Evolutionary conservation across 345 rosid species (phyloP).

Genomic region (Eucalyptus curtisii): DNA sequence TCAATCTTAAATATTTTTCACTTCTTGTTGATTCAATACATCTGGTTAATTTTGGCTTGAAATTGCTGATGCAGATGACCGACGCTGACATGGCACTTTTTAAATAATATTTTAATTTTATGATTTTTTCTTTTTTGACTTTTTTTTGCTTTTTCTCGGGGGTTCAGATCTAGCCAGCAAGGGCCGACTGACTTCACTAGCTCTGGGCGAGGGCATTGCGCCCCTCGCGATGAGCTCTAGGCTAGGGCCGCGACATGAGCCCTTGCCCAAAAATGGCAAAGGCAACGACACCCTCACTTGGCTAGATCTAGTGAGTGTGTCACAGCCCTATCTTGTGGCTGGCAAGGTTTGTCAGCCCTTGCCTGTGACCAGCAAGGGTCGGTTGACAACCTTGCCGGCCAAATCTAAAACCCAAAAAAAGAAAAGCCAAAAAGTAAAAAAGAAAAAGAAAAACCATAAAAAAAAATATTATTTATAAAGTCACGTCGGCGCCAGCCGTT

Average conservation of each 20-base stretch:
- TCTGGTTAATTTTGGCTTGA: too few relatives aligned
- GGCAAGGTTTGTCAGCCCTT: too few relatives aligned
- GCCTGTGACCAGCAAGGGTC: fast-evolving
- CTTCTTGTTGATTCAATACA: fast-evolving
- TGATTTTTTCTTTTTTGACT: too few relatives aligned
- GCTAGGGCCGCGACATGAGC: too few relatives aligned
- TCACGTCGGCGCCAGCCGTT: fast-evolving
- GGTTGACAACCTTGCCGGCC: fast-evolving
- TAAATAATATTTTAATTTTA: too few relatives aligned
- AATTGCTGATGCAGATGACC: fast-evolving
- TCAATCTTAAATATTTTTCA: too few relatives aligned
- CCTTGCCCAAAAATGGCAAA: fast-evolving
- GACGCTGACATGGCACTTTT: fast-evolving
- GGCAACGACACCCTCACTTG: fast-evolving
- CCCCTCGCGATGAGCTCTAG: fast-evolving
- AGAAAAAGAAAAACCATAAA: fast-evolving
- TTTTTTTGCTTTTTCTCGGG: too few relatives aligned
- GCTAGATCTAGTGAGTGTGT: too few relatives aligned
- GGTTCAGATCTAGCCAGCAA: fast-evolving
- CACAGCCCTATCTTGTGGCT: too few relatives aligned
- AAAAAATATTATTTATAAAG: too few relatives aligned
- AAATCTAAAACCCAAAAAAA: too few relatives aligned
- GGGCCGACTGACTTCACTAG: fast-evolving
- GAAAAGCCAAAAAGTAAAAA: too few relatives aligned
- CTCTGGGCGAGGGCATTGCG: fast-evolving